These are phyloP conservation scores for Pseudomicrostroma phylloplanum DNA, from an alignment of 1,284 basidiomycete species.

Conservation along the genomic window DNA sequence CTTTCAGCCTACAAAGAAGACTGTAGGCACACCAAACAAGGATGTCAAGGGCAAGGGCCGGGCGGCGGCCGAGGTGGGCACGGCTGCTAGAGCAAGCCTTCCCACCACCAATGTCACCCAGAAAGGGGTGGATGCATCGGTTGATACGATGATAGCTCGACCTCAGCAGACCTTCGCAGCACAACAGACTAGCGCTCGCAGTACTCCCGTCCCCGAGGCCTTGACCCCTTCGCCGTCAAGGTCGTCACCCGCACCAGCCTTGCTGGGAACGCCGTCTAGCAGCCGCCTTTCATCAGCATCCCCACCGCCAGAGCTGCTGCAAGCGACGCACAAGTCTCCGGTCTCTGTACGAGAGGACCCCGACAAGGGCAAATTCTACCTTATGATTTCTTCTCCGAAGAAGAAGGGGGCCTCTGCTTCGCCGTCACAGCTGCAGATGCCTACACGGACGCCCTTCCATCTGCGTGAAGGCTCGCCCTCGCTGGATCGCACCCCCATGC, in stretches of 20 bases:
- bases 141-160: background rate
- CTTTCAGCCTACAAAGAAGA: constrained; percentile 4
- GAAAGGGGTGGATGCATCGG: background rate
- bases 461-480: constrained; percentile 15
- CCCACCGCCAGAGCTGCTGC: constrained; percentile 16
- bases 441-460: background rate
- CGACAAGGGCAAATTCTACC: constrained; percentile 30
- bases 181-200: background rate
- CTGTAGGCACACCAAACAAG: background rate
- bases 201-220: background rate
- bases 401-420: constrained; percentile 8
- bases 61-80: background rate
- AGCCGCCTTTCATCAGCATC: background rate
- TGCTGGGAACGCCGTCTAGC: background rate
- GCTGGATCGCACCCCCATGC: constrained; percentile 22
- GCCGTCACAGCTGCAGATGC: background rate
- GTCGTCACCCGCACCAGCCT: background rate
- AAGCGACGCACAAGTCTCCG: constrained; percentile 25
- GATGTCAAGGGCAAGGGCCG: background rate
- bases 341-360: constrained; percentile 32
- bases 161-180: background rate
- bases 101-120: background rate
- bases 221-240: background rate
- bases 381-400: constrained; percentile 15
- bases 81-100: background rate